phyloP scores from a whole-genome alignment of 768 basidiomycete genomes.

The Boletellus sp. region DNA sequence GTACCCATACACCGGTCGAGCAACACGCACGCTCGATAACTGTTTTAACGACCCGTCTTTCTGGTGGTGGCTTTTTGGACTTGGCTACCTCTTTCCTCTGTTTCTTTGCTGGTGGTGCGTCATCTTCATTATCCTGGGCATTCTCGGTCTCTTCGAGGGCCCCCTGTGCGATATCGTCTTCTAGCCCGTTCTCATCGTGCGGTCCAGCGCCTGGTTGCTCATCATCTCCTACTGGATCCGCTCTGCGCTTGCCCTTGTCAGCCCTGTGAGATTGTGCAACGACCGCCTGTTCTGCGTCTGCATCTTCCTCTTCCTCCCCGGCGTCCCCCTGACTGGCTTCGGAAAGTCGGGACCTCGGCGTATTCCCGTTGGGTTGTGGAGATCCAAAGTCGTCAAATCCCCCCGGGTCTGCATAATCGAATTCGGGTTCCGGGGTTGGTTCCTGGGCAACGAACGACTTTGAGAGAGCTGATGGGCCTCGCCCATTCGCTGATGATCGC shows the following conservation, averaged over 20 bases:
- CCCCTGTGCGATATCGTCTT: conserved; percentile 43
- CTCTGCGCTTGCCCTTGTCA: conserved; percentile 43
- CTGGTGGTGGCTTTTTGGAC: conserved; percentile 23
- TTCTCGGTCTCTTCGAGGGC: conserved; percentile 46
- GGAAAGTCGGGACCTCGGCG: conserved; percentile 42
- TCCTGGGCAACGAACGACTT: conserved; percentile 26
- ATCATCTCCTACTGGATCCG: conserved; percentile 16
- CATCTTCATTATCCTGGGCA: conserved; percentile 47
- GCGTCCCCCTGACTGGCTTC: conserved; percentile 49
- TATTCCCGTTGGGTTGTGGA: conserved; percentile 21
- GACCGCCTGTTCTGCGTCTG: conserved; percentile 31
- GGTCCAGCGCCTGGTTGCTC: conserved; percentile 6
- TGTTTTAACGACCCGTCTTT: conserved; percentile 16
- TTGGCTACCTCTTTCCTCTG: conserved; percentile 27
- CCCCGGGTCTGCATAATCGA: conserved; percentile 19
- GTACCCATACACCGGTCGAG: not conserved
- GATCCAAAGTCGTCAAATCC: conserved; percentile 30
- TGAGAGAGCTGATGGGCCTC: conserved; percentile 32
- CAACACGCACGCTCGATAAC: conserved; percentile 25
- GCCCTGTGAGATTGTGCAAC: conserved; percentile 19
- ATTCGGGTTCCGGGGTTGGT: conserved; percentile 19
- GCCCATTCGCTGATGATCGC: conserved; percentile 35
- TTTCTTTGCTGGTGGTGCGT: conserved; percentile 28
- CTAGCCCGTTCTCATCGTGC: conserved; percentile 28
- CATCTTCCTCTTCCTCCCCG: conserved; percentile 35